Evolutionary conservation across 2,329 filamentous ascomycete species (phyloP).

Genomic region (Colletotrichum tofieldiae): DNA sequence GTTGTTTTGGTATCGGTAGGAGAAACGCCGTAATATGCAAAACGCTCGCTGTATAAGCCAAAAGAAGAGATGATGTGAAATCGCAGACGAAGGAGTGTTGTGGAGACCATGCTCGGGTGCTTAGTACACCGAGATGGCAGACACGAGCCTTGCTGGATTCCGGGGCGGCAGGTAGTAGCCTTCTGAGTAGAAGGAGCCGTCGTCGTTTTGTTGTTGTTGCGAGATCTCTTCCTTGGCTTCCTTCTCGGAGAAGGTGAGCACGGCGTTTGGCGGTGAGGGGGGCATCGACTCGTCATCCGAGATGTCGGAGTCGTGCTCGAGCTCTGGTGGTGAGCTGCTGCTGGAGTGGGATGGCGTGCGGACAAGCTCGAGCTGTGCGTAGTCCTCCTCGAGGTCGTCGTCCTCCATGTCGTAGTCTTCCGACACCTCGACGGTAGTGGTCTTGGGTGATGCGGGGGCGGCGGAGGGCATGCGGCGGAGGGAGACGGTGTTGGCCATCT

Average conservation of each 20-base stretch:
- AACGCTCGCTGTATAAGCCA: slow-evolving; percentile 42
- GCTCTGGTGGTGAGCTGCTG: slow-evolving; percentile 73
- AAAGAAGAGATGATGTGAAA: slow-evolving; percentile 37
- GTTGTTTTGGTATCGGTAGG: slow-evolving; percentile 46
- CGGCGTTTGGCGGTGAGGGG: slow-evolving; percentile 74
- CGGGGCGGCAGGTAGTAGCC: slow-evolving; percentile 69
- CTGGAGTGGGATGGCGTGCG: slow-evolving; percentile 77
- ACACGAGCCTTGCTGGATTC: slow-evolving; percentile 66
- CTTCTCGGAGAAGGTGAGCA: slow-evolving; percentile 74
- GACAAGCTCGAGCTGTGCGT: slow-evolving; percentile 76
- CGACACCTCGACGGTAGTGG: slow-evolving; percentile 54
- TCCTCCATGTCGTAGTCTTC: slow-evolving; percentile 65
- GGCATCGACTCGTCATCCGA: slow-evolving; percentile 83
- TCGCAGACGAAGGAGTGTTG: slow-evolving; percentile 40
- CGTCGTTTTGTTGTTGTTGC: slow-evolving; percentile 58
- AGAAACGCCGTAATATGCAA: slow-evolving; percentile 50
- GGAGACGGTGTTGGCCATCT: slow-evolving; percentile 66
- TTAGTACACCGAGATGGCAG: slow-evolving; percentile 72
- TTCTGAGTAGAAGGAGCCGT: slow-evolving; percentile 63
- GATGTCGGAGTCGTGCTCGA: slow-evolving; percentile 77
- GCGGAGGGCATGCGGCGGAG: slow-evolving; percentile 63
- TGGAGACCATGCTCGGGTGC: slow-evolving; percentile 24
- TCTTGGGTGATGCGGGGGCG: slow-evolving; percentile 36
- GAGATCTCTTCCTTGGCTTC: slow-evolving; percentile 59
- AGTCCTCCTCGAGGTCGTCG: slow-evolving; percentile 75